Percentiles rank a stretch among this genome's conserved stretches.
These are phyloP conservation scores for Alliaria petiolata DNA, from an alignment of 345 rosid species.

Conservation along the genomic window DNA sequence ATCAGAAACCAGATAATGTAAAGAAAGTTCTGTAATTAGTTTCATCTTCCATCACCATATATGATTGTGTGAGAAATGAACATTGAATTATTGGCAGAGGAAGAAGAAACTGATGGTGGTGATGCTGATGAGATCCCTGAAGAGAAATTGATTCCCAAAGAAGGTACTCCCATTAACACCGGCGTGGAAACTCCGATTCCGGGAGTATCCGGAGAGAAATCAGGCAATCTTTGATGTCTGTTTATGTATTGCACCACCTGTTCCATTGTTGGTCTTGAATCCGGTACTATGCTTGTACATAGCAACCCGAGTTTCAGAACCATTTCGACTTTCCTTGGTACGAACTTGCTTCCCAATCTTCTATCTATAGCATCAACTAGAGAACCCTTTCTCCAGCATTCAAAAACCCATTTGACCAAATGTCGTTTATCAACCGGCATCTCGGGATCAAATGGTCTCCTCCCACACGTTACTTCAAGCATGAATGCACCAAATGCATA, in stretches of 20 bases:
- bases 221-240: slow-evolving; percentile 8
- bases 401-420: slow-evolving; percentile 34
- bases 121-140: slow-evolving; percentile 13
- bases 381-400: slow-evolving; percentile 31
- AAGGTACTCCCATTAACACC: slow-evolving; percentile 12
- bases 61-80: slow-evolving; percentile 28
- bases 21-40: background rate
- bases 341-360: slow-evolving; percentile 15
- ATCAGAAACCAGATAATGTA: background rate
- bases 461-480: slow-evolving; percentile 48
- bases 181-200: slow-evolving; percentile 22
- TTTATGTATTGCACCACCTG: slow-evolving; percentile 21
- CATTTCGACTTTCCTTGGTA: slow-evolving; percentile 30
- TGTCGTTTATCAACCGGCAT: slow-evolving; percentile 11
- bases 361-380: slow-evolving; percentile 32
- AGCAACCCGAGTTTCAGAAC: slow-evolving; percentile 42
- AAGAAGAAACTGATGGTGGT: slow-evolving; percentile 6
- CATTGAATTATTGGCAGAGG: slow-evolving; percentile 20
- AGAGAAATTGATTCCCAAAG: background rate
- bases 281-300: slow-evolving; percentile 33
- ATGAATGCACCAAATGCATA: slow-evolving; percentile 43
- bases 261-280: slow-evolving; percentile 30
- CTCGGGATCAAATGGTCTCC: slow-evolving; percentile 38
- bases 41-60: slow-evolving; percentile 33
- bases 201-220: slow-evolving; percentile 8